These are phyloP conservation scores for Phlebiopsis flavidoalba DNA, from an alignment of 768 basidiomycete genomes.

Conservation along the genomic window DNA sequence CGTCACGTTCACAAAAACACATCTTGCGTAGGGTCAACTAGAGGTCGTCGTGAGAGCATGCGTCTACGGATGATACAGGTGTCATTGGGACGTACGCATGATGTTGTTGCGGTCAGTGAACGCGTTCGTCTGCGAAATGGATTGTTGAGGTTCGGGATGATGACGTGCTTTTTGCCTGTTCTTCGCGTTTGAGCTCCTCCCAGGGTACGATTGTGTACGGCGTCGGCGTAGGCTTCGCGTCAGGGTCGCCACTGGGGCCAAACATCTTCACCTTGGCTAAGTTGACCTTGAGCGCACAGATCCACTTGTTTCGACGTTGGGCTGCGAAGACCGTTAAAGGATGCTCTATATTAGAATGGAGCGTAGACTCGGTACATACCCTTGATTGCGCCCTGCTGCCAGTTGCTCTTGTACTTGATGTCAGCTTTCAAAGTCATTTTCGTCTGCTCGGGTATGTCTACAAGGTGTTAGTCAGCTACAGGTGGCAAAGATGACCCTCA, in stretches of 20 bases:
- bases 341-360: neutral
- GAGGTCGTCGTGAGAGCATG: neutral
- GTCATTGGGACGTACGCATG: slow-evolving; percentile 14
- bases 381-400: slow-evolving; percentile 73
- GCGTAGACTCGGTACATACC: slow-evolving; percentile 27
- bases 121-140: slow-evolving; percentile 15
- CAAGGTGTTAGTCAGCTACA: neutral
- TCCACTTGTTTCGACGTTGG: slow-evolving; percentile 86
- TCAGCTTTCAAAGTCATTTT: slow-evolving; percentile 73
- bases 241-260: slow-evolving; percentile 57
- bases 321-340: slow-evolving; percentile 30
- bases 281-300: slow-evolving; percentile 76
- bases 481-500: neutral
- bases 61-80: neutral
- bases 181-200: slow-evolving; percentile 47
- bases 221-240: slow-evolving; percentile 45
- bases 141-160: neutral
- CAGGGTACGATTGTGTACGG: slow-evolving; percentile 73
- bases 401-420: slow-evolving; percentile 88
- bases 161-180: slow-evolving; percentile 28
- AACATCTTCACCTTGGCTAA: slow-evolving; percentile 68
- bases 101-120: slow-evolving; percentile 21
- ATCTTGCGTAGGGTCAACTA: slow-evolving; percentile 20
- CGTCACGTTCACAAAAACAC: slow-evolving; percentile 16
- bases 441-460: slow-evolving; percentile 76